Base-by-base conservation (phyloP, 164 flowering plant species). In the Euptelea pleiosperma region DNA sequence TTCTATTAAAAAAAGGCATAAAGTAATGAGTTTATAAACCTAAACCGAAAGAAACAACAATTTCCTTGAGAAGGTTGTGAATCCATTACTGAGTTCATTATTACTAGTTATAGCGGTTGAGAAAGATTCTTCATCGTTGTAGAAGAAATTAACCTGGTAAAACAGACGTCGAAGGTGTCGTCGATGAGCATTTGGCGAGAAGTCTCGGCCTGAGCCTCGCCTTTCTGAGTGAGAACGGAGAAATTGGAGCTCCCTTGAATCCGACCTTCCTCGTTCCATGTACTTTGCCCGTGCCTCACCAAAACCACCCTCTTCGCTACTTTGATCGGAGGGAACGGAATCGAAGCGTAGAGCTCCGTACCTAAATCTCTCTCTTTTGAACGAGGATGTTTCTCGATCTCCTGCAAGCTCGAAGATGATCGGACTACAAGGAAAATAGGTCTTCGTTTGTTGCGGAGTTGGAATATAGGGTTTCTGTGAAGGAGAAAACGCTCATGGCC, bases 251-350 rank as follows among this genome's bases (percentile, higher is more conserved):
- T 93, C 6, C 98, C 97, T 68, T 93, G 98, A 46, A 93, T 93
- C 68, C 98, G 69, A 11, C 96, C 98, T 58, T 93, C 94, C 30
- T 69, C 91, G 58, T 89, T 89, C 98, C 98, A 93, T 48, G 96
- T 87, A 77, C 96, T 89, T 85, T 93, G 96, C 39, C 98, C 98
- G 25, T 93, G 98, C 72, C 98, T 79, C 55, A 93, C 97, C 61
- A 93, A 66, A 35, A 89, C 90, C 34, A 92, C 96, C 46, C 96
- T 72, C 77, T 92, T 89, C 55, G 78, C 78, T 18, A 69, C 67
- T 68, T 48, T 66, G 5, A 89, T 73, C 33, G 81, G 52, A 43
- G 91, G 95, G 30, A 84, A 77, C 5, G 77, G 64, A 3, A 29
- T 49, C 18, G 80, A 62, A 28, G 52, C 34, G 48, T 26, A 28